Base-by-base conservation (phyloP, 2,329 filamentous ascomycete genomes). In the Colletotrichum liriopes region DNA sequence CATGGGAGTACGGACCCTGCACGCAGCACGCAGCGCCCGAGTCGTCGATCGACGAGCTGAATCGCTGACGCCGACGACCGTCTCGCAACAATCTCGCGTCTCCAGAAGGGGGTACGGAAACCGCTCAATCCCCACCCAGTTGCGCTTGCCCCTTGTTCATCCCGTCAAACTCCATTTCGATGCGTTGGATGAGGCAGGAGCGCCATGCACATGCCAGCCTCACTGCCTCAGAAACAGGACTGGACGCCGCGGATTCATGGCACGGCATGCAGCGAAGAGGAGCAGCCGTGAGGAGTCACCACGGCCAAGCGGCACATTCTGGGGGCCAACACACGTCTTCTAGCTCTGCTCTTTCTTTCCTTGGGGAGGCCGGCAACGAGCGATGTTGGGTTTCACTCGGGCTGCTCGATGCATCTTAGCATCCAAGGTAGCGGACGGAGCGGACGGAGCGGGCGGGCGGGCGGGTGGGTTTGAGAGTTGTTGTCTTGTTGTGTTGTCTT, bases 401-500 rank as follows among this genome's bases (percentile, higher is more conserved):
- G 58, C 41, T 45, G 14, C 51, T 54, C n/a, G 23, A 26, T 45
- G 5, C 14, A 29, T 43, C 18, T 45, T 60, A 16, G 45, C 45
- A 45, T 32, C 37, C 26, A 20, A 52, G 39, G 61, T 35, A 23
- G 23, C 49, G 49, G 39, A 55, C 35, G 29, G 18, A 26, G 39
- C 26, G n/a, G n/a, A n/a, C n/a, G n/a, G n/a, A n/a, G n/a, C n/a
- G n/a, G n/a, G n/a, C n/a, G 37, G 35, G 37, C 18, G 12, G 61
- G 32, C 7, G 32, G 59, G 45, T 65, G 52, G 52, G n/a, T 7
- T 64, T 32, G 18, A 64, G 61, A 0, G 37, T 45, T 62, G 58
- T 62, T 72, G 65, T 62, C 51, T 63, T 41, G 69, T 69, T 69
- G 69, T 69, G 69, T 65, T 72, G 70, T 64, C 65, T 72, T 54